Conservation (phyloP, 345 rosid genomes). For the Arabis alpina region DNA sequence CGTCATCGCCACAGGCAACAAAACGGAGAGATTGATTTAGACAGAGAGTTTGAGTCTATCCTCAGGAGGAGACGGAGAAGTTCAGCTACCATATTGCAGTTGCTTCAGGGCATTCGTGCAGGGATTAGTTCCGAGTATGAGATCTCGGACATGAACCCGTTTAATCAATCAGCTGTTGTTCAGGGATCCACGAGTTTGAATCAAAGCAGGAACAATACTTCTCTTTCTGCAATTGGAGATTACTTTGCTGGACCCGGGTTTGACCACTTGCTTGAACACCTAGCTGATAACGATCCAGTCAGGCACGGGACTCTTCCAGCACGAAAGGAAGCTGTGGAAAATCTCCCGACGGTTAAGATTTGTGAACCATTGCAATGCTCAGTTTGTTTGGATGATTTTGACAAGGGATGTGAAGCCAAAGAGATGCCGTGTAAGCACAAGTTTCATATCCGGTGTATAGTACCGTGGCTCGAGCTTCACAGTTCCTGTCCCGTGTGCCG, state of each 20-base stretch:
- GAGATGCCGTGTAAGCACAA: conserved; percentile 68
- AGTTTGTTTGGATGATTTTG: conserved; percentile 48
- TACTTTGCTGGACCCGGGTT: conserved; percentile 76
- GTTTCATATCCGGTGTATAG: conserved; percentile 58
- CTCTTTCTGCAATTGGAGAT: conserved; percentile 64
- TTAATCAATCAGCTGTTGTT: conserved; percentile 45
- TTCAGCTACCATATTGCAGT: conserved; percentile 66
- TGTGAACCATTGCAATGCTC: conserved; percentile 53
- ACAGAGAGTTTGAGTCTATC: conserved; percentile 64
- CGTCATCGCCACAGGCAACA: conserved; percentile 35
- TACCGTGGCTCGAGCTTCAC: conserved; percentile 65
- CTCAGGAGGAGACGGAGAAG: conserved; percentile 66
- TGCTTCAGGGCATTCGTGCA: conserved; percentile 75
- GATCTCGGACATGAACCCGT: conserved; percentile 42
- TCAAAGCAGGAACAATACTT: conserved; percentile 46
- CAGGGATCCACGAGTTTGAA: conserved; percentile 25
- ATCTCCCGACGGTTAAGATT: conserved; percentile 61
- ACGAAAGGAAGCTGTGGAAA: conserved; percentile 71
- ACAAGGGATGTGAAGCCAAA: conserved; percentile 61
- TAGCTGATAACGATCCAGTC: conserved; percentile 73
- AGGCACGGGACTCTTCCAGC: conserved; percentile 85
- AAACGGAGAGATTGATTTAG: conserved; percentile 57
- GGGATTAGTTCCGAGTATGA: conserved; percentile 66
- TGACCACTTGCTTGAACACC: conserved; percentile 77
- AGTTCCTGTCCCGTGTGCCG: conserved; percentile 71